A percentile compares a stretch with the other conserved stretches of the same genome.
phyloP scores from a whole-genome alignment of 768 basidiomycete species.

The Suillus ampliporus region DNA sequence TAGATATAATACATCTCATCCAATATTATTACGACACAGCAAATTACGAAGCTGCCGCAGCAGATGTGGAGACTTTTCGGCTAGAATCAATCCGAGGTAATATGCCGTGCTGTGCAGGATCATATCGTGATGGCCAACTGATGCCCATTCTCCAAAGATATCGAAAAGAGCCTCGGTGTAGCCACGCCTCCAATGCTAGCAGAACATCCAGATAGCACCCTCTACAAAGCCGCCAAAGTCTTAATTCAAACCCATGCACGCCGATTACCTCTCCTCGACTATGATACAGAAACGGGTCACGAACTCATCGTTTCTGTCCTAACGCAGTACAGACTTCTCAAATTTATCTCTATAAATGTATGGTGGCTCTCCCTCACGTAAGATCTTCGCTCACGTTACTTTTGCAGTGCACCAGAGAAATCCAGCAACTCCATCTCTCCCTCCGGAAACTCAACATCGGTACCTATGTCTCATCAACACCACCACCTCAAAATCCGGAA shows the following conservation, averaged over 20 bases:
- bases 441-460: constrained; percentile 91
- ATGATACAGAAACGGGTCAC: constrained; percentile 91
- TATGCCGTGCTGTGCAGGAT: constrained; percentile 14
- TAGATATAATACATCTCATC: constrained; percentile 98
- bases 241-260: constrained; percentile 96
- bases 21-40: constrained; percentile 95
- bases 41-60: constrained; percentile 81
- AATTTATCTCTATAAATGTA: constrained; percentile 98
- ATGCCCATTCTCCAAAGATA: constrained; percentile 58
- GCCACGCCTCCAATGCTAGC: constrained; percentile 88
- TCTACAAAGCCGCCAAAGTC: constrained; percentile 88
- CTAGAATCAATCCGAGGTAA: constrained; percentile 89
- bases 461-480: constrained; percentile 76
- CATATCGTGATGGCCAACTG: constrained; percentile 16
- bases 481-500: constrained; percentile 50
- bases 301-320: constrained; percentile 96
- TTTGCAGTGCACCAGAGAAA: constrained; percentile 81
- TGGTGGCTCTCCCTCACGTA: constrained; percentile 6
- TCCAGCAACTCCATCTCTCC: constrained; percentile 77
- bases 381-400: constrained; percentile 17
- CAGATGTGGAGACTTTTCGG: constrained; percentile 92
- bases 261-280: constrained; percentile 90
- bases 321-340: constrained; percentile 97
- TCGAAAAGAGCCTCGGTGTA: constrained; percentile 91
- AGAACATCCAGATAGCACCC: constrained; percentile 85